Evolutionary conservation across 2,329 filamentous ascomycete genomes (phyloP), one percentile per base, ranked within the genome.

Genomic region (Ramichloridium luteum): DNA sequence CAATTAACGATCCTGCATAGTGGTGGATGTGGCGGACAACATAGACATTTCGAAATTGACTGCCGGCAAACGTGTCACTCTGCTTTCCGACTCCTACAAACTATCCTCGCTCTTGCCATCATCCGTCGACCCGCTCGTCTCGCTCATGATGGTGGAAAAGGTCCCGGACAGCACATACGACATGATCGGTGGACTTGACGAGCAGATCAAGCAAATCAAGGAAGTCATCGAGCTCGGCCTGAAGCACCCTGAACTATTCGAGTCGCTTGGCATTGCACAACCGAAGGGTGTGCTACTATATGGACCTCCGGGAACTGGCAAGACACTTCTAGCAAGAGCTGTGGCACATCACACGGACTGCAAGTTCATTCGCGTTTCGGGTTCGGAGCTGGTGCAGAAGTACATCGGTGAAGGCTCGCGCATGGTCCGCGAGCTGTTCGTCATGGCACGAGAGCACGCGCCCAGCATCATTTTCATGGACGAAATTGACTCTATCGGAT

Each of bases 401-500:
- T 98, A 98, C 63, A 98, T 98, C 51, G 90, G 90, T 55, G 90
- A 98, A 59, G 90, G 90, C 54, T 90, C 81, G 49, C 78, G 90
- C 49, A 98, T 98, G 90, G 90, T 98, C 43, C 83, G 90, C 54
- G 90, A 98, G 63, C 72, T 98, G 31, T 98, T 98, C 70, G 82
- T 98, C 56, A 98, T 98, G 90, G 90, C 90, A 16, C 74, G 90
- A 61, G 90, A 98, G 58, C 90, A 98, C 51, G 90, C 90, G 1
- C 90, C 90, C 13, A 93, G 83, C 46, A 98, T 98, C 62, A 98
- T 98, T 61, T 98, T 98, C 69, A 98, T 98, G 90, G 90, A 98
- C 59, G 90, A 98, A 62, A 96, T 98, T 60, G 90, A 98, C 67
- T 93, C 83, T 47, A 98, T 98, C 60, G 90, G 90, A 43, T 94